These are phyloP conservation scores for Lagenaria siceraria DNA, from an alignment of 306 rosid species.

Conservation along the genomic window DNA sequence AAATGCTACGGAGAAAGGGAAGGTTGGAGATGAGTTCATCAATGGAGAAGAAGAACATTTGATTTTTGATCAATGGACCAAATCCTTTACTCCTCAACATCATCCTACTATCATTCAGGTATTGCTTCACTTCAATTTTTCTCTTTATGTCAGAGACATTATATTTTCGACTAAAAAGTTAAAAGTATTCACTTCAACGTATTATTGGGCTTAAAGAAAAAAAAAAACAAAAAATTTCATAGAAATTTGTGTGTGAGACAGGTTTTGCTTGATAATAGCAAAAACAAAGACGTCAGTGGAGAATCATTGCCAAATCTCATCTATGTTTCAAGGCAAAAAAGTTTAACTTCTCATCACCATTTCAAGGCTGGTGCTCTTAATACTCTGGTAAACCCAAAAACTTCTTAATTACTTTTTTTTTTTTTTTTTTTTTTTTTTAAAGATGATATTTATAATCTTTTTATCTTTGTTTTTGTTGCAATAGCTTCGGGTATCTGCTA, in stretches of 20 bases:
- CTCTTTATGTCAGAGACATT: too few species aligned
- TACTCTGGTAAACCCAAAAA: conserved; percentile 12
- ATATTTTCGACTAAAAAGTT: too few species aligned
- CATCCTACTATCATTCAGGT: conserved; percentile 31
- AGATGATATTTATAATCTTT: too few species aligned
- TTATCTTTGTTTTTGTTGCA: neutral
- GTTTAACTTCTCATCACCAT: conserved; percentile 18
- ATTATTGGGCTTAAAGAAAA: too few species aligned
- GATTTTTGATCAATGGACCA: conserved; percentile 13
- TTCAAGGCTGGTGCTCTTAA: conserved; percentile 48
- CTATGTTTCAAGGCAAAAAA: conserved; percentile 33
- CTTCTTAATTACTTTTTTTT: neutral
- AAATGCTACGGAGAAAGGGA: conserved; percentile 16
- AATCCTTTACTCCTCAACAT: conserved; percentile 12
- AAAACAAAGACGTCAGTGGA: conserved; percentile 14
- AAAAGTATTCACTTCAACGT: too few species aligned
- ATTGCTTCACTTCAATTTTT: neutral
- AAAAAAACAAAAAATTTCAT: neutral
- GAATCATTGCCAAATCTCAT: conserved; percentile 29
- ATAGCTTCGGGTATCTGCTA: conserved; percentile 32
- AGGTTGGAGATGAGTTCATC: conserved; percentile 14
- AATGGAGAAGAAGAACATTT: conserved; percentile 3
- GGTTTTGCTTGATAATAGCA: conserved; percentile 22
- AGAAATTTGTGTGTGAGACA: neutral
- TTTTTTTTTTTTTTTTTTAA: too few species aligned